A percentile compares a stretch with the other conserved stretches of the same genome.
phyloP scores from a whole-genome alignment of 2,329 filamentous ascomycete genomes.

The Ilyonectria robusta region DNA sequence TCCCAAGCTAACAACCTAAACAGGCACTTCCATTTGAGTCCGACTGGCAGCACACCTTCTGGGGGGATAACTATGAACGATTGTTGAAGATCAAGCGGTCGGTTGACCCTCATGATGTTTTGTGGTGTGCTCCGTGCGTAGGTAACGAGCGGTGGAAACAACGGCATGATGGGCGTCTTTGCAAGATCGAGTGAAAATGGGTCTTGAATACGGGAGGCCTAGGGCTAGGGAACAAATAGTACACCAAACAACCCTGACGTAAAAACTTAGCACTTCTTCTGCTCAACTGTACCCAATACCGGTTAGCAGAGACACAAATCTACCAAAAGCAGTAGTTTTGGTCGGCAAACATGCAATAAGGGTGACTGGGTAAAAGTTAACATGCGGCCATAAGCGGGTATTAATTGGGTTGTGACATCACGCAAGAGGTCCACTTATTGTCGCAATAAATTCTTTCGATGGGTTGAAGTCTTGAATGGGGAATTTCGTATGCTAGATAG shows the following conservation, averaged over 20 bases:
- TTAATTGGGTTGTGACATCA: not conserved
- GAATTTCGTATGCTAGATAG: not conserved
- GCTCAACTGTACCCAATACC: too few relatives aligned
- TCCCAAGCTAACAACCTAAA: accelerated
- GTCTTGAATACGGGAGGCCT: not conserved
- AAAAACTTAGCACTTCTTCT: too few relatives aligned
- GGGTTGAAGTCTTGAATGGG: not conserved
- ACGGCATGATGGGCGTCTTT: constrained; percentile 42
- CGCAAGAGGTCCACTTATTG: constrained; percentile 26
- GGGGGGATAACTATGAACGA: constrained; percentile 61
- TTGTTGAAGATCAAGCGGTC: constrained; percentile 60
- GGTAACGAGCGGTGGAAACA: constrained; percentile 60
- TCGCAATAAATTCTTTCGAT: constrained; percentile 4
- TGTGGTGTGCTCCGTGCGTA: constrained; percentile 65
- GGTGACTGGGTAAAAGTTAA: not conserved
- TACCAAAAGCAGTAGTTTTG: too few relatives aligned
- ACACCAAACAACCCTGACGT: too few relatives aligned
- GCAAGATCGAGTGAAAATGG: constrained; percentile 28
- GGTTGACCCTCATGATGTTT: constrained; percentile 63
- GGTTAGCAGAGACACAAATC: too few relatives aligned
- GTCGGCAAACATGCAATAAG: too few relatives aligned
- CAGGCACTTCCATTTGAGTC: constrained; percentile 56
- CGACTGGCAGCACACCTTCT: constrained; percentile 58
- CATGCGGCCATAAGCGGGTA: not conserved
- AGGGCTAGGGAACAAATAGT: too few relatives aligned